Percentiles rank a stretch among this genome's conserved stretches.
These are phyloP conservation scores for Ilyonectria sp. DNA, from an alignment of 2,329 filamentous ascomycete species.

Conservation along the genomic window DNA sequence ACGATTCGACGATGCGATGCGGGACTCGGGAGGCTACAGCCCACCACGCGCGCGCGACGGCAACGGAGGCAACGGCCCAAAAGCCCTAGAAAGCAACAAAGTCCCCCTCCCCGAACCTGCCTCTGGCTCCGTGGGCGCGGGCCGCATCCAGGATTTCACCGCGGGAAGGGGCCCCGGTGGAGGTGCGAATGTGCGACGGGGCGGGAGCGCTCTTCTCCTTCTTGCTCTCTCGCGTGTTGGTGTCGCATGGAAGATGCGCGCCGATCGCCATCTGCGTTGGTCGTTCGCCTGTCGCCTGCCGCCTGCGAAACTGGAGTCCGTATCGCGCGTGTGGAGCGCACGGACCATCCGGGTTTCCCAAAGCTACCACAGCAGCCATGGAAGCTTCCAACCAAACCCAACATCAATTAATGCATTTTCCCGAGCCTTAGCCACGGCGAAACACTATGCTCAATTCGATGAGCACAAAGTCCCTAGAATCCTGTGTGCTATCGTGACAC, in stretches of 20 bases:
- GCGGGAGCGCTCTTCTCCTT: constrained; percentile 18
- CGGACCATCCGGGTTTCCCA: constrained; percentile 27
- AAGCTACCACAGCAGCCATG: background rate
- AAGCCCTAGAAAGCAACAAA: constrained; percentile 33
- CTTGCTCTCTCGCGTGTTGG: constrained; percentile 5
- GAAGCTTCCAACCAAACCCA: constrained; percentile 22
- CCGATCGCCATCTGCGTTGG: background rate
- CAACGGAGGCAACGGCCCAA: constrained; percentile 31
- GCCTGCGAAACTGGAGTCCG: background rate
- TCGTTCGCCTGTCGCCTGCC: background rate
- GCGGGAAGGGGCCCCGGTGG: constrained; percentile 27
- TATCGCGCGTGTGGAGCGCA: constrained; percentile 15
- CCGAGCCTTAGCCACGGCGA: constrained; percentile 25
- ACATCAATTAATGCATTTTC: constrained; percentile 6
- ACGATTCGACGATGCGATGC: background rate
- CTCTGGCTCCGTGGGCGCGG: constrained; percentile 38
- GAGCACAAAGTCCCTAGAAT: background rate
- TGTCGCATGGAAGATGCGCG: constrained; percentile 17
- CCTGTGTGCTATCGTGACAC: background rate
- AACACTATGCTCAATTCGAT: background rate
- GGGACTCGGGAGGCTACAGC: constrained; percentile 33
- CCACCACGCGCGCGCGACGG: constrained; percentile 39
- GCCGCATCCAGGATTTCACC: constrained; percentile 42
- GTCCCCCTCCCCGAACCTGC: constrained; percentile 44
- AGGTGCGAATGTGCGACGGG: constrained; percentile 23